Percentiles rank a stretch among this genome's conserved stretches.
Evolutionary conservation across 176 grass and related monocot species (phyloP).

Genomic region (Oryza rufipogon): DNA sequence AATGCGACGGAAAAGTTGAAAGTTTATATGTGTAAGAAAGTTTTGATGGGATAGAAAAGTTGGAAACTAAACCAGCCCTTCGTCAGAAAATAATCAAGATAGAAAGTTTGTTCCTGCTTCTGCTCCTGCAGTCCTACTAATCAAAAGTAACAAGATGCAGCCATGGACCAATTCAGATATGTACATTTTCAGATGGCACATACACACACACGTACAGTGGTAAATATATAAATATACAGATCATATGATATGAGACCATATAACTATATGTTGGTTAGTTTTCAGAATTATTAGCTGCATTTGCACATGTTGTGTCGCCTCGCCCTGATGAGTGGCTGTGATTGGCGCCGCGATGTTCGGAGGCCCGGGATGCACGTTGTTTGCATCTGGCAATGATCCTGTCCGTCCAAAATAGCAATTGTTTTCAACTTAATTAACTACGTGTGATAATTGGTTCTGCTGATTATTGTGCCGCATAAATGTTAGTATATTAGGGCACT

Average conservation of each 20-base stretch:
- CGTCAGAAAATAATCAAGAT: not conserved
- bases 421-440: not conserved
- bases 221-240: not conserved
- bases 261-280: not conserved
- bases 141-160: not conserved
- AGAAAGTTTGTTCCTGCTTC: not conserved
- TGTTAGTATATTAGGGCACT: too few relatives aligned
- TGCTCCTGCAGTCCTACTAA: too few relatives aligned
- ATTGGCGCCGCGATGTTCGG: conserved; percentile 6
- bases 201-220: not conserved
- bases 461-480: not conserved
- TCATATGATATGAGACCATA: not conserved
- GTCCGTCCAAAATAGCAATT: not conserved
- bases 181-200: not conserved
- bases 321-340: not conserved
- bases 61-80: too few relatives aligned
- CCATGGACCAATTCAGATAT: not conserved
- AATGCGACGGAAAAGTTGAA: too few relatives aligned
- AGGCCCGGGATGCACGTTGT: not conserved
- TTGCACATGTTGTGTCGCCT: not conserved
- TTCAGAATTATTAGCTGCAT: not conserved
- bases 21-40: too few relatives aligned
- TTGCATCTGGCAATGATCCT: not conserved
- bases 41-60: too few relatives aligned
- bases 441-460: not conserved